phyloP scores from a whole-genome alignment of 1,139 yeast species.

The Nakaseomyces glabratus region DNA sequence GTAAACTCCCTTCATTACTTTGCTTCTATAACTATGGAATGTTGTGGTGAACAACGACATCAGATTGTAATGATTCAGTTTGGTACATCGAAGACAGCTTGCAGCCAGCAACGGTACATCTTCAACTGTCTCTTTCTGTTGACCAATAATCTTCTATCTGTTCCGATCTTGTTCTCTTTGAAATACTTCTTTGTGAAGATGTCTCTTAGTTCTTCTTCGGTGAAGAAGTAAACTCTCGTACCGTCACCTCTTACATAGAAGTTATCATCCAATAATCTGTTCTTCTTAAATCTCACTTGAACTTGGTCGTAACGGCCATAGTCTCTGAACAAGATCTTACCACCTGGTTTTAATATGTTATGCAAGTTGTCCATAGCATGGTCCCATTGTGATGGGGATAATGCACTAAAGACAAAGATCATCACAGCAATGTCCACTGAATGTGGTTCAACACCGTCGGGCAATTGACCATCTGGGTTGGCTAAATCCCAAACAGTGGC shows the following conservation, averaged over 20 bases:
- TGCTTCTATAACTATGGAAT: no score
- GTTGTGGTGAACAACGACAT: no score
- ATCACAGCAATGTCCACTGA: slow-evolving; percentile 86
- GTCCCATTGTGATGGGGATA: slow-evolving; percentile 86
- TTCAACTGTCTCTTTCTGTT: slow-evolving; percentile 85
- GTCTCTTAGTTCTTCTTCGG: slow-evolving; percentile 77
- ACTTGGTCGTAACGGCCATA: slow-evolving; percentile 95
- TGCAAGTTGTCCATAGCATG: slow-evolving; percentile 64
- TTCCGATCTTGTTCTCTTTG: slow-evolving; percentile 64
- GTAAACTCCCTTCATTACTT: no score
- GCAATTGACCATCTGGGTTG: slow-evolving; percentile 61
- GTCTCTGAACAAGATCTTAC: slow-evolving; percentile 80
- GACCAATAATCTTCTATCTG: slow-evolving; percentile 83
- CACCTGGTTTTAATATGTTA: slow-evolving; percentile 83
- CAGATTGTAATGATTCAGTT: no score
- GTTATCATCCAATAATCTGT: slow-evolving; percentile 79
- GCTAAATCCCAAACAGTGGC: slow-evolving; percentile 97
- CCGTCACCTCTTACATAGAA: slow-evolving; percentile 97
- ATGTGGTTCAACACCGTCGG: slow-evolving; percentile 72
- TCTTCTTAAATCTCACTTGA: slow-evolving; percentile 86
- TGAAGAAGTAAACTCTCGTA: slow-evolving; percentile 91
- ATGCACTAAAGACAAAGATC: slow-evolving; percentile 89
- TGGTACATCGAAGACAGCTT: slow-evolving; percentile 65
- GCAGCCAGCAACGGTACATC: slow-evolving; percentile 97
- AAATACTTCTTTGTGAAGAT: slow-evolving; percentile 63